phyloP scores from a whole-genome alignment of 768 basidiomycete genomes.

The Kwoniella sp. region DNA sequence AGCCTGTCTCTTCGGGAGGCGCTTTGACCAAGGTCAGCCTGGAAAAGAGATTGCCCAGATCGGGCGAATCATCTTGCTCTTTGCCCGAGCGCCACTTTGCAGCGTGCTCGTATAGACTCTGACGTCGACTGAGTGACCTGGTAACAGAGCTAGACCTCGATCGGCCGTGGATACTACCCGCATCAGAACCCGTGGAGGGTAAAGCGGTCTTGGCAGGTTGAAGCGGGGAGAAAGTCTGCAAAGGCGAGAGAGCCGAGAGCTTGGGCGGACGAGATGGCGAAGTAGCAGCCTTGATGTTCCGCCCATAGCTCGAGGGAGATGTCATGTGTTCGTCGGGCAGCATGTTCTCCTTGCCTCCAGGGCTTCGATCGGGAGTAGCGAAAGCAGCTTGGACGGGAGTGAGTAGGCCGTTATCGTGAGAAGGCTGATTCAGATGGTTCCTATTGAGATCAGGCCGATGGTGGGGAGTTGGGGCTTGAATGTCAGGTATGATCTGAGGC shows the following conservation, averaged over 20 bases:
- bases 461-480: conserved; percentile 6
- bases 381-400: not conserved
- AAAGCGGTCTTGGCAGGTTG: conserved; percentile 20
- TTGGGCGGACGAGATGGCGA: conserved; percentile 36
- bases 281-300: conserved; percentile 13
- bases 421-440: not conserved
- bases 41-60: conserved; percentile 30
- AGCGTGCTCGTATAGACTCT: conserved; percentile 41
- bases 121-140: conserved; percentile 36
- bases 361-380: not conserved
- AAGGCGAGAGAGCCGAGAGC: conserved; percentile 47
- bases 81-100: conserved; percentile 28
- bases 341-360: conserved; percentile 16
- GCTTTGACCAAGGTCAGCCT: conserved; percentile 52
- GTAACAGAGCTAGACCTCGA: conserved; percentile 37
- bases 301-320: conserved; percentile 20
- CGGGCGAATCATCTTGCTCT: conserved; percentile 20
- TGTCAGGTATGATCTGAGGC: conserved; percentile 9
- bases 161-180: conserved; percentile 23
- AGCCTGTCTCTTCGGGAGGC: conserved; percentile 27
- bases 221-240: conserved; percentile 52
- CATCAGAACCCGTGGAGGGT: conserved; percentile 19
- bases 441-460: not conserved
- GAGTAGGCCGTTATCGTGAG: not conserved
- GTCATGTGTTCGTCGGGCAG: conserved; percentile 8